phyloP scores from a whole-genome alignment of 495 filamentous ascomycete species.

The Endocarpon pusillum region DNA sequence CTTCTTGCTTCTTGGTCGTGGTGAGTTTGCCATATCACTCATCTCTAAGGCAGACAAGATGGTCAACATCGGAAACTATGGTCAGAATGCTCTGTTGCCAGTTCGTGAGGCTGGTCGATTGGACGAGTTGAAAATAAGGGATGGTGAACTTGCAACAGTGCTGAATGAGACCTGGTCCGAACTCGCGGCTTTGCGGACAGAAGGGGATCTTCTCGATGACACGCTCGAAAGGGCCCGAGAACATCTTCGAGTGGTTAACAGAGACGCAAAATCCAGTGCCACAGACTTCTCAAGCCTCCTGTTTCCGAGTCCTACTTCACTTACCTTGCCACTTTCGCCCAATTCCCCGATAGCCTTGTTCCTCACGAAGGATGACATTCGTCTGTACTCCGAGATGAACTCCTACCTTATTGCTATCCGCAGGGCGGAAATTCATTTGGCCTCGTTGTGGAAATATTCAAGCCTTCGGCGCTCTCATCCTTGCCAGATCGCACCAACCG shows the following conservation, averaged over 20 bases:
- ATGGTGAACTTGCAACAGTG: slow-evolving; percentile 65
- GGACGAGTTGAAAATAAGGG: slow-evolving; percentile 53
- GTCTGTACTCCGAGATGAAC: slow-evolving; percentile 65
- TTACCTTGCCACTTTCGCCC: slow-evolving; percentile 57
- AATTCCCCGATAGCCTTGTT: slow-evolving; percentile 87
- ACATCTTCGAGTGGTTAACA: slow-evolving; percentile 49
- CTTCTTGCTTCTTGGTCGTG: slow-evolving; percentile 73
- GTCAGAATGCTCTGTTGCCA: slow-evolving; percentile 9
- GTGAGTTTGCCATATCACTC: slow-evolving; percentile 78
- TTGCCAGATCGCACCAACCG: slow-evolving; percentile 44
- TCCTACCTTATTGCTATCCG: slow-evolving; percentile 74
- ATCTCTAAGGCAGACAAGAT: slow-evolving; percentile 69
- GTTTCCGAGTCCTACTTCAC: slow-evolving; percentile 53
- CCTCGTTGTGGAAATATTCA: slow-evolving; percentile 70
- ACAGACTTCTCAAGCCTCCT: slow-evolving; percentile 57
- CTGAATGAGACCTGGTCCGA: slow-evolving; percentile 60
- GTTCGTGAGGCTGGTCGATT: slow-evolving; percentile 18
- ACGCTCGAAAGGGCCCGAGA: slow-evolving; percentile 64
- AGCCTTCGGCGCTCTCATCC: slow-evolving; percentile 60
- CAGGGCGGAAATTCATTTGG: slow-evolving; percentile 62
- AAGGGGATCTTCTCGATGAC: slow-evolving; percentile 58
- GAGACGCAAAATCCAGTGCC: slow-evolving; percentile 13
- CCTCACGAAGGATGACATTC: slow-evolving; percentile 53
- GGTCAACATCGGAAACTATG: slow-evolving; percentile 22
- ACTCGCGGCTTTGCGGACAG: slow-evolving; percentile 52